Percentiles rank a stretch among this genome's conserved stretches.
Evolutionary conservation across 2,329 filamentous ascomycete genomes (phyloP).

Genomic region (Leptographium lundbergii): DNA sequence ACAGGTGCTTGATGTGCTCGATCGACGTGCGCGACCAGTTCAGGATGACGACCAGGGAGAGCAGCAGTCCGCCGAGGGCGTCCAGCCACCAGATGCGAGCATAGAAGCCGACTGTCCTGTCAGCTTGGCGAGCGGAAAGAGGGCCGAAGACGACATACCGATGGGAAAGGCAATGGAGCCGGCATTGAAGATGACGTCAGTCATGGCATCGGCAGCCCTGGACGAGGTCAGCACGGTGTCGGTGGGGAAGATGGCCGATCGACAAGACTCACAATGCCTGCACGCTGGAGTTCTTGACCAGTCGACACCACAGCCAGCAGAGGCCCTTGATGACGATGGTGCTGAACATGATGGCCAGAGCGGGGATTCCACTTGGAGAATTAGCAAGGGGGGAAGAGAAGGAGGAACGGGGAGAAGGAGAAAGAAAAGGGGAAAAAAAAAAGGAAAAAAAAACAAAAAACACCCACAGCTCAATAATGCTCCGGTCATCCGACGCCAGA

Average conservation of each 20-base stretch:
- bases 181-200: slow-evolving; percentile 74
- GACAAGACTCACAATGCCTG: slow-evolving; percentile 50
- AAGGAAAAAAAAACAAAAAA: not conserved
- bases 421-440: not conserved
- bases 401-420: not conserved
- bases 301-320: slow-evolving; percentile 78
- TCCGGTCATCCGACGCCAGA: slow-evolving; percentile 46
- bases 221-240: not conserved
- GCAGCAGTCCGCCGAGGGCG: slow-evolving; percentile 60
- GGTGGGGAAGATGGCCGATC: not conserved
- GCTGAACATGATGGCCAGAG: slow-evolving; percentile 66
- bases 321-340: slow-evolving; percentile 73
- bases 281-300: slow-evolving; percentile 76
- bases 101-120: slow-evolving; percentile 51
- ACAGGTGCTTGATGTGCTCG: slow-evolving; percentile 69
- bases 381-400: not conserved
- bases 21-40: slow-evolving; percentile 66
- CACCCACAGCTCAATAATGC: slow-evolving; percentile 53
- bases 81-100: slow-evolving; percentile 75
- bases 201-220: slow-evolving; percentile 19
- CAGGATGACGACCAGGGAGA: slow-evolving; percentile 68
- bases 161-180: slow-evolving; percentile 83
- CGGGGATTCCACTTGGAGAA: slow-evolving; percentile 39
- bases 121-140: not conserved
- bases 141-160: slow-evolving; percentile 23